phyloP scores from a whole-genome alignment of 192 early-diverging fungal species.

The Podila verticillata region DNA sequence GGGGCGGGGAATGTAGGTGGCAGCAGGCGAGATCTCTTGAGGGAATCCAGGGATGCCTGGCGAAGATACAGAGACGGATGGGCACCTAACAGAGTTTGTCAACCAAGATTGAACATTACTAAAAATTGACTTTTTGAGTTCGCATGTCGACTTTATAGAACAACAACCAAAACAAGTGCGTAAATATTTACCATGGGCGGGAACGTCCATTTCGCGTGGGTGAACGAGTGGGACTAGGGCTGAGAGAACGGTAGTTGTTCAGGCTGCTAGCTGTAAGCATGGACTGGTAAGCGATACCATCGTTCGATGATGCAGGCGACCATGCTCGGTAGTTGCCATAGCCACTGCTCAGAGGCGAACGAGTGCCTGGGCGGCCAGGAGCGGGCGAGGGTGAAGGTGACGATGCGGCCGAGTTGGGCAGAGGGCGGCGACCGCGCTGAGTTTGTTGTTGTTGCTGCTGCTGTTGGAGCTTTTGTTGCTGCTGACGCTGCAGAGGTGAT shows the following conservation, averaged over 20 bases:
- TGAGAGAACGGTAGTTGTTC: conserved; percentile 45
- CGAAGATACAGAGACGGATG: conserved; percentile 36
- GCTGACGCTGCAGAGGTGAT: conserved; percentile 10
- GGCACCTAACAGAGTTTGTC: conserved; percentile 22
- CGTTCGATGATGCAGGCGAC: conserved; percentile 46
- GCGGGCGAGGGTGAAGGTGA: conserved; percentile 13
- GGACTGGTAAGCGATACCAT: conserved; percentile 22
- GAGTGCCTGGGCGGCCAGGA: conserved; percentile 25
- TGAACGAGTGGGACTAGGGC: conserved; percentile 38
- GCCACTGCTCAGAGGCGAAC: conserved; percentile 11
- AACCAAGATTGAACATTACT: not conserved
- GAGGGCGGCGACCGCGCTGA: conserved; percentile 37
- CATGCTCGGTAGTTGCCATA: conserved; percentile 32
- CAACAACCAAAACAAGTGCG: not conserved
- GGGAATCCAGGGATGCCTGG: conserved; percentile 49
- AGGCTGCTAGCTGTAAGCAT: conserved; percentile 15
- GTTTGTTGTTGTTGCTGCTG: conserved; percentile 12
- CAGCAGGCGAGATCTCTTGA: conserved; percentile 11
- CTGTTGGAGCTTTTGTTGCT: conserved; percentile 10
- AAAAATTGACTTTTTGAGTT: not conserved
- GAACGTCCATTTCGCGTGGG: conserved; percentile 7
- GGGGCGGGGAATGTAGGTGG: conserved; percentile 38
- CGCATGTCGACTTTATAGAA: not conserved
- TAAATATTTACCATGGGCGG: conserved; percentile 35
- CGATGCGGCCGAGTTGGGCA: conserved; percentile 9